A percentile compares a stretch with the other conserved stretches of the same genome.
These are phyloP conservation scores for Amaranthus cruentus DNA, from an alignment of 148 eudicot species.

Conservation along the genomic window DNA sequence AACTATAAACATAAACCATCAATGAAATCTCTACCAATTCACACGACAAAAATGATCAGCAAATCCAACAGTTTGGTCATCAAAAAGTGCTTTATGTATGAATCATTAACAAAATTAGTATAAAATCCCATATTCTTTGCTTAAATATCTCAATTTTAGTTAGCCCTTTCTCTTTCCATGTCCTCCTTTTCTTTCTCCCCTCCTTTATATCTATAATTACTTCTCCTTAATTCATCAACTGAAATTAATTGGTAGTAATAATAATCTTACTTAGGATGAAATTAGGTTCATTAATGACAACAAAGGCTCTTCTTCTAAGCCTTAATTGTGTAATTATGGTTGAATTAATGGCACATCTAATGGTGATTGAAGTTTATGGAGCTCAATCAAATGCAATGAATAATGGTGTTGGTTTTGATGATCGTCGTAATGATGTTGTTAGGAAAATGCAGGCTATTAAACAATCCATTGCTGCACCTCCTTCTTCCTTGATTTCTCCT, in stretches of 20 bases:
- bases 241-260: background rate
- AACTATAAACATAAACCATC: too few species aligned
- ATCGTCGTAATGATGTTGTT: background rate
- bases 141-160: conserved; percentile 18
- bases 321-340: conserved; percentile 14
- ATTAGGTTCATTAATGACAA: conserved; percentile 19
- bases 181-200: conserved; percentile 20
- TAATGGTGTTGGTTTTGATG: background rate
- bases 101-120: background rate
- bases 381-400: background rate
- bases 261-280: background rate
- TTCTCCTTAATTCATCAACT: too few species aligned
- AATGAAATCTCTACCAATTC: too few species aligned
- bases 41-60: too few species aligned
- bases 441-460: conserved; percentile 22
- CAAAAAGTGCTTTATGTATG: conserved; percentile 20
- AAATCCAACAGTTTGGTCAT: too few species aligned
- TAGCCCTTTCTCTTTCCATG: conserved; percentile 39
- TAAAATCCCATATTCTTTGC: conserved; percentile 19
- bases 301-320: conserved; percentile 8
- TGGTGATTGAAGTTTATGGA: conserved; percentile 23
- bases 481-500: conserved; percentile 25
- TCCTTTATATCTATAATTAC: too few species aligned
- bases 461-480: conserved; percentile 19
- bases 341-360: conserved; percentile 20